Evolutionary conservation across 176 grass and related monocot species (phyloP).

Genomic region (Olyra latifolia): DNA sequence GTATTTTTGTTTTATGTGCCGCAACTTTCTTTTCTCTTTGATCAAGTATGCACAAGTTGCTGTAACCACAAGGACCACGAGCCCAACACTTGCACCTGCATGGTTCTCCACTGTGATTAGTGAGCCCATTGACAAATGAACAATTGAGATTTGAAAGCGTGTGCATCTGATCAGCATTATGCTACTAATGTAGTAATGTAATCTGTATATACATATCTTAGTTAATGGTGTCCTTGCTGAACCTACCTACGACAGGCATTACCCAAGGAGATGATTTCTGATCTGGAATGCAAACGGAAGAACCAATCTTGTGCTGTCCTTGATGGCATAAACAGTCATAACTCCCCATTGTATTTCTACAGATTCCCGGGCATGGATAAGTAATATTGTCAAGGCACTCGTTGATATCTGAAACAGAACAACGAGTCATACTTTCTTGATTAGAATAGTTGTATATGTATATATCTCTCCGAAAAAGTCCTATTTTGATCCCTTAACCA

Average conservation of each 20-base stretch:
- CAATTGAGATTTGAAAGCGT: too few species aligned
- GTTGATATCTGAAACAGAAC: constrained; percentile 16
- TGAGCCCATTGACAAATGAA: too few species aligned
- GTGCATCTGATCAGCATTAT: neutral
- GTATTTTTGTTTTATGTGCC: neutral
- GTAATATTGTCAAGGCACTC: neutral
- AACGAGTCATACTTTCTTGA: neutral
- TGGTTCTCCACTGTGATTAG: neutral
- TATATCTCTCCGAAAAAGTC: too few species aligned
- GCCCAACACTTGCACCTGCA: constrained; percentile 9
- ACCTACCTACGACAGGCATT: neutral
- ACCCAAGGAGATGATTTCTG: neutral
- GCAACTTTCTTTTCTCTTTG: neutral
- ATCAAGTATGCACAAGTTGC: neutral
- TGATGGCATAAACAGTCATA: neutral
- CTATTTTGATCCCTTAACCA: too few species aligned
- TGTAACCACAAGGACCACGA: neutral
- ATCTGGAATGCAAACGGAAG: neutral
- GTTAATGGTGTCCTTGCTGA: neutral
- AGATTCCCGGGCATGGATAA: neutral
- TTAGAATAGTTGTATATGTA: too few species aligned
- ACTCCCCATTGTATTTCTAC: neutral
- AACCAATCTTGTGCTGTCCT: neutral
- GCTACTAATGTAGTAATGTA: neutral
- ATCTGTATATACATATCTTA: neutral